Evolutionary conservation across 352 stramenopile species (phyloP).

Genomic region (Phytophthora syringae): DNA sequence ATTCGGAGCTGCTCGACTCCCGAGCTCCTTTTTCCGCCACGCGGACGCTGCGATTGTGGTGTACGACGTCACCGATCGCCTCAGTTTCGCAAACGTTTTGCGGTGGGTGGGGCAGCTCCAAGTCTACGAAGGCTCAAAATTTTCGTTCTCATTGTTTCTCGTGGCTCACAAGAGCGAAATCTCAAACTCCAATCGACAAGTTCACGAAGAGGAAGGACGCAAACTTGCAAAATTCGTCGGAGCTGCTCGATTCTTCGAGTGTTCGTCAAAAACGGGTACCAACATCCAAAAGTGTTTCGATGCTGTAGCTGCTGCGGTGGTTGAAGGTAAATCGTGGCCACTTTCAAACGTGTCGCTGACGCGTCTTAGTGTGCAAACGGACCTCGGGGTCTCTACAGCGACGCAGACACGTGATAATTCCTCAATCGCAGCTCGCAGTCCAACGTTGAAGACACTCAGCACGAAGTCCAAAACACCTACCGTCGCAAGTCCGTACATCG

Average conservation of each 20-base stretch:
- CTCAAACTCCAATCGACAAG: conserved; percentile 10
- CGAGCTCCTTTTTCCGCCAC: conserved; percentile 51
- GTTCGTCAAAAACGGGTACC: conserved; percentile 15
- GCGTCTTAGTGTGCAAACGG: not conserved
- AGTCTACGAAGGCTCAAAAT: conserved; percentile 12
- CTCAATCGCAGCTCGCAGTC: conserved; percentile 4
- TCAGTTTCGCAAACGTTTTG: conserved; percentile 41
- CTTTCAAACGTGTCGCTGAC: not conserved
- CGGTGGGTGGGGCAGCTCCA: conserved; percentile 43
- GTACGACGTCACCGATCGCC: conserved; percentile 47
- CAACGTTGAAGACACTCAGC: conserved; percentile 10
- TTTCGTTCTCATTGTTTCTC: conserved; percentile 39
- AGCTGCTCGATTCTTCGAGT: conserved; percentile 37
- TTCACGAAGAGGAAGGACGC: conserved; percentile 32
- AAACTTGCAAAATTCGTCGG: conserved; percentile 19
- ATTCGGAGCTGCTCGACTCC: conserved; percentile 40
- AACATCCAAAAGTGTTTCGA: conserved; percentile 25
- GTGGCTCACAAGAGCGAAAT: conserved; percentile 40
- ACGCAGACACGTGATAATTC: not conserved
- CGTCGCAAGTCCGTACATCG: conserved; percentile 12
- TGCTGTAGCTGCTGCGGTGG: conserved; percentile 18
- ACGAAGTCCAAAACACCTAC: not conserved
- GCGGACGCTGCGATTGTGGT: conserved; percentile 51
- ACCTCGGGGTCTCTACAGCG: not conserved
- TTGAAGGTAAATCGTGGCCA: not conserved